phyloP scores from a whole-genome alignment of 1,284 basidiomycete species.

The Ceratobasidium sp. region DNA sequence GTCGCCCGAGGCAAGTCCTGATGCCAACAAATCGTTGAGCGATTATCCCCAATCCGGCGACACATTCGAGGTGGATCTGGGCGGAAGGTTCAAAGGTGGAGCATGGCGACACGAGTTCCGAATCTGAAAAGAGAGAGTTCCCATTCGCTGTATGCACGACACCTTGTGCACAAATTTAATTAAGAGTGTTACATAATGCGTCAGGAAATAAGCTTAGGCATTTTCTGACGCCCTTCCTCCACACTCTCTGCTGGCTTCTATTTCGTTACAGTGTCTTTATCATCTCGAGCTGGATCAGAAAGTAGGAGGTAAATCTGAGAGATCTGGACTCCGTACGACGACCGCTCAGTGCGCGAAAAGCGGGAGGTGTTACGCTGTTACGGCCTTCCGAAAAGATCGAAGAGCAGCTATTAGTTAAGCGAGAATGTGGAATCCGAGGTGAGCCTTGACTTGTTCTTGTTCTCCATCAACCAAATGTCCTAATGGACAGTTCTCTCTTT shows the following conservation, averaged over 20 bases:
- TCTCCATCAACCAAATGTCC: slow-evolving; percentile 28
- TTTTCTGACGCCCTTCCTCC: slow-evolving; percentile 23
- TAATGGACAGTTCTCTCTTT: slow-evolving; percentile 19
- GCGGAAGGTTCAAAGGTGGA: slow-evolving; percentile 63
- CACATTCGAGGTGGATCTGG: slow-evolving; percentile 68
- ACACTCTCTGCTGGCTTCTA: slow-evolving; percentile 24
- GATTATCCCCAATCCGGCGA: slow-evolving; percentile 71
- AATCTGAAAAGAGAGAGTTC: background rate
- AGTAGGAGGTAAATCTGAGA: too few relatives aligned
- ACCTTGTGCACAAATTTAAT: background rate
- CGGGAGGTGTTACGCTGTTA: slow-evolving; percentile 38
- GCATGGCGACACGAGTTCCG: slow-evolving; percentile 44
- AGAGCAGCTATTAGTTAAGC: slow-evolving; percentile 32
- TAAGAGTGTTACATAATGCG: slow-evolving; percentile 1
- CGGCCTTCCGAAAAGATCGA: slow-evolving; percentile 42
- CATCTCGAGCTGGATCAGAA: background rate
- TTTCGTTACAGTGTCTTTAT: slow-evolving; percentile 9
- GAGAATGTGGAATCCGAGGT: slow-evolving; percentile 41
- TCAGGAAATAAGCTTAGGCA: background rate
- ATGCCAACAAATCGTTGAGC: slow-evolving; percentile 43
- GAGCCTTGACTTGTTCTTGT: slow-evolving; percentile 13
- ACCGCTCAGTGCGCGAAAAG: too few relatives aligned
- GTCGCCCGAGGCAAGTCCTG: slow-evolving; percentile 50
- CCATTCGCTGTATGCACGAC: background rate
- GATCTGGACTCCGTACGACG: background rate